These are phyloP conservation scores for Akebia trifoliata DNA, from an alignment of 164 flowering plant genomes.

Conservation along the genomic window DNA sequence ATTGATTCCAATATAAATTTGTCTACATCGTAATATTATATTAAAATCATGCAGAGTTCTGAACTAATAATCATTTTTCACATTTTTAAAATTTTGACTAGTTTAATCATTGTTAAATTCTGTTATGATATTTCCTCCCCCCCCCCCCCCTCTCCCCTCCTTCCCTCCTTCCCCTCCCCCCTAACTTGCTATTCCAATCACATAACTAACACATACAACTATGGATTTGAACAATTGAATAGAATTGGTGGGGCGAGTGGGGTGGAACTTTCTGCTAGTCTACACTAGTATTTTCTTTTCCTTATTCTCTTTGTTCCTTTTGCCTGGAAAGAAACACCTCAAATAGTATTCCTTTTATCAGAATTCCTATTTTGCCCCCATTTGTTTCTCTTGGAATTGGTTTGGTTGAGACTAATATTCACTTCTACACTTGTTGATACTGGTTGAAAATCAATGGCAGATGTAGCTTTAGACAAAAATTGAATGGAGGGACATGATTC, in stretches of 20 bases:
- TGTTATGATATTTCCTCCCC: not conserved
- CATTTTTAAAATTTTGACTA: not conserved
- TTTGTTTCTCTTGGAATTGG: not conserved
- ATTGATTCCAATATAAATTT: too few species aligned
- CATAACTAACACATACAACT: not conserved
- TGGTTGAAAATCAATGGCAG: too few species aligned
- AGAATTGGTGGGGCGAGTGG: constrained; percentile 60
- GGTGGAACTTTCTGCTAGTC: constrained; percentile 67
- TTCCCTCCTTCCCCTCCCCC: too few species aligned
- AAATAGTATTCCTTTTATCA: not conserved
- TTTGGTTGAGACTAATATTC: too few species aligned
- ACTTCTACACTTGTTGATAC: too few species aligned
- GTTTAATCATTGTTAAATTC: not conserved
- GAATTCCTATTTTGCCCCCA: not conserved
- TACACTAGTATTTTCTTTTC: constrained; percentile 53
- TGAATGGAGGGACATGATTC: too few species aligned
- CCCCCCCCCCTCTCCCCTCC: too few species aligned
- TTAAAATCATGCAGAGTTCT: too few species aligned
- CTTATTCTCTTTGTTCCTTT: not conserved
- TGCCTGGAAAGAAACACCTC: not conserved
- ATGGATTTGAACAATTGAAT: not conserved
- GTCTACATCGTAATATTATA: too few species aligned
- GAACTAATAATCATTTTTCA: too few species aligned
- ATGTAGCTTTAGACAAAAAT: too few species aligned
- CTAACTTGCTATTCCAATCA: not conserved